phyloP scores from a whole-genome alignment of 2,329 filamentous ascomycete genomes.

The Anthostomella pinea region DNA sequence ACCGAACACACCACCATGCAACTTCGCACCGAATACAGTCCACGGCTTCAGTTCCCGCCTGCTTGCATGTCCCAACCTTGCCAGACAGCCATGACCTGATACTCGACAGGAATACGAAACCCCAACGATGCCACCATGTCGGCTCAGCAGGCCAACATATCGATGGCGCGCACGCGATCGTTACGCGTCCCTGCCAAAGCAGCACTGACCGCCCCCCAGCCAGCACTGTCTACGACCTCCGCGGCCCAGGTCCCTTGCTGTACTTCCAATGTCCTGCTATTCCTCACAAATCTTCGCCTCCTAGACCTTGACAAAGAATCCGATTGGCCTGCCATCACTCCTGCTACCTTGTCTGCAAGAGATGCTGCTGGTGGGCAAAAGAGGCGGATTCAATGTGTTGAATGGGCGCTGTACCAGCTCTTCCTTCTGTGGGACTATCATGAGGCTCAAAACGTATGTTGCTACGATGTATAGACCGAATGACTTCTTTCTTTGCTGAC shows the following conservation, averaged over 20 bases:
- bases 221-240: conserved; percentile 16
- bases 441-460: conserved; percentile 66
- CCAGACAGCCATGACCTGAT: no score
- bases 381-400: conserved; percentile 74
- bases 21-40: no score
- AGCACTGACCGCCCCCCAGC: conserved; percentile 28
- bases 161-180: conserved; percentile 30
- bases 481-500: conserved; percentile 7
- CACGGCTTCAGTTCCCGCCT: no score
- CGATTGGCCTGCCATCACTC: conserved; percentile 78
- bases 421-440: conserved; percentile 80
- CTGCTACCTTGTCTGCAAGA: conserved; percentile 65
- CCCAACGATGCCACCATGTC: conserved; percentile 35
- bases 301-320: conserved; percentile 72
- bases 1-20: no score
- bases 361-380: conserved; percentile 72
- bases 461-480: background rate
- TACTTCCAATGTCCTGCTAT: conserved; percentile 59
- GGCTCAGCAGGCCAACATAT: conserved; percentile 28
- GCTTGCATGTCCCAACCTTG: no score
- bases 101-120: no score
- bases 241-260: conserved; percentile 29
- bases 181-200: conserved; percentile 26
- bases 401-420: conserved; percentile 89
- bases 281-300: conserved; percentile 80